Percentiles rank a stretch among this genome's conserved stretches.
These are phyloP conservation scores for Haematococcus lacustris DNA, from an alignment of 139 green algal genomes.

Conservation along the genomic window DNA sequence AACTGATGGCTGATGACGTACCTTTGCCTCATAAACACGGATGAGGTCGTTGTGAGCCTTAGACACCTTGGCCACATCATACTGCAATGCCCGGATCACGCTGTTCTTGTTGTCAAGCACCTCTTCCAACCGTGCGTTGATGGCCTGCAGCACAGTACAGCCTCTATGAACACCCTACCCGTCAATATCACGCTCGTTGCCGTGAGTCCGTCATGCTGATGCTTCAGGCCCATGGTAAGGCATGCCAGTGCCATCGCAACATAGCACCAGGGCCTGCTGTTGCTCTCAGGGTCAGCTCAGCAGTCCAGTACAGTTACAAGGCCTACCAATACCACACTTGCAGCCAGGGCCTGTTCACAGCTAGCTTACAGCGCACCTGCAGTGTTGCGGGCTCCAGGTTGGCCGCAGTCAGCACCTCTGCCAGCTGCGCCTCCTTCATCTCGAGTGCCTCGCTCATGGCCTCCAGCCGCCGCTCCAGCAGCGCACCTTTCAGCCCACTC, in stretches of 20 bases:
- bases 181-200: too few relatives aligned
- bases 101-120: slow-evolving; percentile 78
- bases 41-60: slow-evolving; percentile 89
- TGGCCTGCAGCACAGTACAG: too few relatives aligned
- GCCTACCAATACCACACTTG: too few relatives aligned
- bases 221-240: too few relatives aligned
- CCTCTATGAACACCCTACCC: too few relatives aligned
- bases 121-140: slow-evolving; percentile 69
- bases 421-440: slow-evolving; percentile 72
- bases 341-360: too few relatives aligned
- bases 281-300: too few relatives aligned
- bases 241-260: too few relatives aligned
- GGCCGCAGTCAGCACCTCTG: slow-evolving; percentile 69
- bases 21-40: slow-evolving; percentile 76
- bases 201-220: too few relatives aligned
- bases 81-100: slow-evolving; percentile 69
- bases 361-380: too few relatives aligned
- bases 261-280: too few relatives aligned
- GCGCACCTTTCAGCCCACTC: slow-evolving; percentile 14
- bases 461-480: slow-evolving; percentile 62
- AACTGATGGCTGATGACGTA: not conserved
- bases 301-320: too few relatives aligned
- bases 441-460: slow-evolving; percentile 50
- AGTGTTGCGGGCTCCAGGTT: slow-evolving; percentile 70
- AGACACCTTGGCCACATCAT: slow-evolving; percentile 75